Base-by-base conservation (phyloP, 2,329 filamentous ascomycete genomes). In the Hypoxylon sp. region DNA sequence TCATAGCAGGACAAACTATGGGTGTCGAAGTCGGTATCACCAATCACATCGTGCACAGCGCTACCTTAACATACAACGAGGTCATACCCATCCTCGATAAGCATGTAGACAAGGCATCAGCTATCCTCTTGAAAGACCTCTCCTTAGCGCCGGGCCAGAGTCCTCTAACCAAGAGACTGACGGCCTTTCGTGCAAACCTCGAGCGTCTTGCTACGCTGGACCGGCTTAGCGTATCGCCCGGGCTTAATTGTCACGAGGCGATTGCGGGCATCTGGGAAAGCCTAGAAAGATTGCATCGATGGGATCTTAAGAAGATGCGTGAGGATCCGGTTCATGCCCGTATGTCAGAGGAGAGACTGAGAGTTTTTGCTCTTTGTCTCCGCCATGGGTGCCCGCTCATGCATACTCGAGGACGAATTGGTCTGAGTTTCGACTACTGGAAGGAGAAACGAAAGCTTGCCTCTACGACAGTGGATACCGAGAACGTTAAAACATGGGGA, bases 381-480 rank as follows among this genome's bases (percentile, higher is more conserved):
- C 88, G 86, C 69, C 91, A 92, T 76, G 93, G 93, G 1, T 85
- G 85, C 31, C 92, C 93, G 0, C 81, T 85, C 31, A 91, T 95
- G 86, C 92, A 96, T 79, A 85, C 86, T 13, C 84, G 88, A 55
- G 85, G 86, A 21, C 87, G 86, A 54, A 82, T 95, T 27, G 93
- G 93, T 0, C 80, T 95, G 62, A 88, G 87, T 53, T 74, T 96
- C 42, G 91, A 93, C 70, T 97, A 95, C 77, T 96, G 93, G 93
- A 90, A 88, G 78, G 86, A 91, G 72, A 82, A 84, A 61, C 84
- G 87, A 51, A 82, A 86, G 51, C 78, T 88, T 15, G 79, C 76
- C 2, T 78, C 79, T 5, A 76, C 74, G 1, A 78, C 72, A 51
- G 78, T 79, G 51, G 76, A 79, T 17, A 78, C 81, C 32, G 77